A percentile compares a stretch with the other conserved stretches of the same genome.
These are phyloP conservation scores for Fusarium pilosicola DNA, from an alignment of 2,329 filamentous ascomycete species.

Conservation along the genomic window DNA sequence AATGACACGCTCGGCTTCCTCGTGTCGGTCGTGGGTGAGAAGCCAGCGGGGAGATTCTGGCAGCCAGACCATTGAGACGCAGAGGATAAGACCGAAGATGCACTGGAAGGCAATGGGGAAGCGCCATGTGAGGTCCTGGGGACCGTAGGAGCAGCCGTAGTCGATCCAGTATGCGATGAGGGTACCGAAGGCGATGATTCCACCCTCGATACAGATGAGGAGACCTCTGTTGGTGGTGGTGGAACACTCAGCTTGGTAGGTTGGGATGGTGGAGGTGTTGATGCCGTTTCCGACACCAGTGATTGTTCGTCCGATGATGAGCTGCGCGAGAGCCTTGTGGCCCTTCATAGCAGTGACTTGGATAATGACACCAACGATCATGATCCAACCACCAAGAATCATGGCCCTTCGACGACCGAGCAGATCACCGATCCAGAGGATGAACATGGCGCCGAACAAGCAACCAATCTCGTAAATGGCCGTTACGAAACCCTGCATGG, in stretches of 20 bases:
- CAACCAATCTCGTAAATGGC: constrained; percentile 65
- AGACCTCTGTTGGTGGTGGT: constrained; percentile 63
- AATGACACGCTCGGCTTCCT: constrained; percentile 50
- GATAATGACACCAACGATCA: constrained; percentile 69
- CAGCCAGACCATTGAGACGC: constrained; percentile 55
- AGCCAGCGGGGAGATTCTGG: constrained; percentile 60
- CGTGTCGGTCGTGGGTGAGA: constrained; percentile 58
- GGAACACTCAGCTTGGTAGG: constrained; percentile 66
- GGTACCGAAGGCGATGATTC: constrained; percentile 54
- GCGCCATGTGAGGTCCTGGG: constrained; percentile 60
- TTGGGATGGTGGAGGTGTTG: constrained; percentile 63
- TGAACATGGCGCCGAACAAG: constrained; percentile 60
- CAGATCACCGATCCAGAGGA: constrained; percentile 63
- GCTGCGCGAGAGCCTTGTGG: constrained; percentile 53
- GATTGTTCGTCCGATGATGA: constrained; percentile 61
- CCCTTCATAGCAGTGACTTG: constrained; percentile 60
- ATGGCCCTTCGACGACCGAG: constrained; percentile 64
- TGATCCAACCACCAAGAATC: constrained; percentile 64
- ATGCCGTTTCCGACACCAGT: constrained; percentile 63
- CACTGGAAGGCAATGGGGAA: constrained; percentile 60
- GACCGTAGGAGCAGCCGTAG: constrained; percentile 55
- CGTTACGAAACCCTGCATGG: constrained; percentile 59
- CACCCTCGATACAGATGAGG: constrained; percentile 61
- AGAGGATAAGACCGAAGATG: constrained; percentile 55
- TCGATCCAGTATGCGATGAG: constrained; percentile 58